Base-by-base conservation (phyloP, 306 rosid species). In the Fagus sylvatica region DNA sequence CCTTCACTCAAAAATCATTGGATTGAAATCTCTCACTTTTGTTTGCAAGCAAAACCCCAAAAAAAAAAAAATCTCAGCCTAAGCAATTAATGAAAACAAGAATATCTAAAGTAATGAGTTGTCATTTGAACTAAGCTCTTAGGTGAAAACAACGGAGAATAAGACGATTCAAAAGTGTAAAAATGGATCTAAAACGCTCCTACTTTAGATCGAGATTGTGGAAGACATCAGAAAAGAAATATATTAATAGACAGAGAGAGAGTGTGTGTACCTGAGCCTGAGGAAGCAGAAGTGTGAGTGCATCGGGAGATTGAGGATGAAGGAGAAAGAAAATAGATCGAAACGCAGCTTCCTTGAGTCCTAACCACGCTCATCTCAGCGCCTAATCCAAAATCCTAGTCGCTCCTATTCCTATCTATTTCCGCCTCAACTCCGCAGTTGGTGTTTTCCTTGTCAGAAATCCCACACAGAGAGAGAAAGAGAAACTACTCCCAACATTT, bases 221-320 rank as follows among this genome's bases (percentile, higher is more conserved):
- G 41, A 42, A n/a, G 8, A 42, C 4, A 71, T 19, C 30, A 48
- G 48, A 16, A n/a, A 28, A 17, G 10, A 8, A 33, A 51, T 34
- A 72, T 19, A 72, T 54, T 17, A 13, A 75, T 22, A 64, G 73
- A 34, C 43, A 42, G 7, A 28, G 48, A 46, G 28, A 22, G 28
- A 22, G 28, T 22, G 55, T 36, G 69, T 48, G 48, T 68, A 87
- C 96, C 96, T 80, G 90, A 84, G 43, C 93, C 93, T 78, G 90
- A 84, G 53, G 85, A 85, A 55, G 84, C 67, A 51, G 76, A 46
- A 49, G 37, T n/a, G 49, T 72, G 77, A 46, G 77, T 0, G 72
- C 85, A 85, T 75, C 81, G 83, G 41, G 89, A 43, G 36, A 55
- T 41, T 65, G 77, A 64, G 46, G 85, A 75, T 15, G 88, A 77